Conservation (phyloP, 2,329 filamentous ascomycete genomes). For the Fusarium graminum region DNA sequence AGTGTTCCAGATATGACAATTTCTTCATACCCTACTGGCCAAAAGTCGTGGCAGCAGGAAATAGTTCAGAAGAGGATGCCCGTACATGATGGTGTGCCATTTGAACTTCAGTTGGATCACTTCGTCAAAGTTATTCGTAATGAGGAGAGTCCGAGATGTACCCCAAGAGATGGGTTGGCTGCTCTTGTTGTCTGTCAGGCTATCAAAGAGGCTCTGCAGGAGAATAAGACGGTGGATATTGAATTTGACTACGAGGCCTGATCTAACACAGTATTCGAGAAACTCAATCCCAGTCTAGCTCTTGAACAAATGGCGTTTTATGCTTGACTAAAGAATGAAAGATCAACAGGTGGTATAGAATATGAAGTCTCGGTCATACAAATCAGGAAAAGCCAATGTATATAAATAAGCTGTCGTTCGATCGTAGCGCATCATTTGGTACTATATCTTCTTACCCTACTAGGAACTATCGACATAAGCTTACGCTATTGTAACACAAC, state of each 20-base stretch:
- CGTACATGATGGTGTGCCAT: constrained; percentile 55
- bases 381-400: no score
- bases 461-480: no score
- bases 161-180: constrained; percentile 62
- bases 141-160: constrained; percentile 60
- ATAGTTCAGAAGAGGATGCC: constrained; percentile 51
- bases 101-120: constrained; percentile 65
- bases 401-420: no score
- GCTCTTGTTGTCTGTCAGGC: constrained; percentile 67
- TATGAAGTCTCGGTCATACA: no score
- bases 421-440: no score
- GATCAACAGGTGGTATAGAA: no score
- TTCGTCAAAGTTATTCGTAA: constrained; percentile 63
- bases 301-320: no score
- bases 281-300: no score
- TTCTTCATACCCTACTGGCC: constrained; percentile 58
- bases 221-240: constrained; percentile 47
- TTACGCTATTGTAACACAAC: no score
- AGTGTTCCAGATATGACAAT: constrained; percentile 67
- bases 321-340: no score
- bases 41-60: constrained; percentile 59
- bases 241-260: not conserved
- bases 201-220: constrained; percentile 59
- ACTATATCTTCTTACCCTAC: no score
- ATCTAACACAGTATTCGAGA: no score